Conservation (phyloP, 768 basidiomycete genomes). For the Chalciporus pseudorubinellus region DNA sequence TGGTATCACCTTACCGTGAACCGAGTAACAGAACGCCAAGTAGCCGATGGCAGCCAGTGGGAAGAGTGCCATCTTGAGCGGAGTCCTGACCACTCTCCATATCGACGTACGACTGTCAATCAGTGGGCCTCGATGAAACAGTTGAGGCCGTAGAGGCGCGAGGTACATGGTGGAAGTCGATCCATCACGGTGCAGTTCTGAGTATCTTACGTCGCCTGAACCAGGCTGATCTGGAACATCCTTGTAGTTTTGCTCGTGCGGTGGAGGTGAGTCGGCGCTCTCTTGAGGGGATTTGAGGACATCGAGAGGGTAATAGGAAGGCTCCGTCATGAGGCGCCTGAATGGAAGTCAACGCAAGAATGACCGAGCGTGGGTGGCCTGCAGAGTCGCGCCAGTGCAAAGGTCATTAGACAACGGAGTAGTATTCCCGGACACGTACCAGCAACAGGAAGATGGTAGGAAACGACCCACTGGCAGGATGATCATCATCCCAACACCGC, state of each 20-base stretch:
- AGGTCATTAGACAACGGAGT: neutral
- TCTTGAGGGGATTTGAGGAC: conserved; percentile 4
- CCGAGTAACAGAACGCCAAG: conserved; percentile 29
- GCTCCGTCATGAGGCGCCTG: conserved; percentile 9
- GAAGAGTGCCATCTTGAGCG: conserved; percentile 19
- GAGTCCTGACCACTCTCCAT: conserved; percentile 11
- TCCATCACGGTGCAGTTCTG: neutral
- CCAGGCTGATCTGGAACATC: neutral
- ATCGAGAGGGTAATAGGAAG: conserved; percentile 22
- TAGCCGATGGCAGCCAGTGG: conserved; percentile 28
- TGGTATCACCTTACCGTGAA: conserved; percentile 22
- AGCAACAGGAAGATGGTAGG: neutral
- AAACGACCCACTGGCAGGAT: neutral
- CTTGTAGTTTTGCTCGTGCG: neutral
- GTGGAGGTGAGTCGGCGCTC: neutral
- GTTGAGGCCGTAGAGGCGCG: conserved; percentile 5
- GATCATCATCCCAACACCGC: neutral
- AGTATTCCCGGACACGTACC: neutral
- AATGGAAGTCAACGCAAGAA: neutral
- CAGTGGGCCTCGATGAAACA: neutral
- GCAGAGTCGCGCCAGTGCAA: neutral
- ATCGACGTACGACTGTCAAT: neutral
- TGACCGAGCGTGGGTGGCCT: conserved; percentile 10
- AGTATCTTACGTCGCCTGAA: neutral
- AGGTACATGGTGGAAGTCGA: conserved; percentile 6